Evolutionary conservation across 2,329 filamentous ascomycete genomes (phyloP).

Genomic region (Parafenestella ontariensis): DNA sequence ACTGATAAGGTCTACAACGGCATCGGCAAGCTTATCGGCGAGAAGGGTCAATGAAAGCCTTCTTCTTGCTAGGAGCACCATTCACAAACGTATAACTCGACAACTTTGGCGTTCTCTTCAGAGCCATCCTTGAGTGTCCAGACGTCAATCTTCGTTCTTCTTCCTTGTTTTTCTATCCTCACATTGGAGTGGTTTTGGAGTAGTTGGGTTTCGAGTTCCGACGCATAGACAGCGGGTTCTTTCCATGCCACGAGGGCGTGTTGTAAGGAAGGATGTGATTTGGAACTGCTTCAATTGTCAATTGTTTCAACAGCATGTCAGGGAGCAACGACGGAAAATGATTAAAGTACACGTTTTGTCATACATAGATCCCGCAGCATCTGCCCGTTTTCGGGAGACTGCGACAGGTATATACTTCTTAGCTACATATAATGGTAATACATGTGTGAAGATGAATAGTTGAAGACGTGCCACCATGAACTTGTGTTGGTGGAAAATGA

Average conservation of each 20-base stretch:
- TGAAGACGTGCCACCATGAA: neutral
- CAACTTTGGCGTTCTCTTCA: neutral
- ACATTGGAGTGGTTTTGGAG: constrained; percentile 29
- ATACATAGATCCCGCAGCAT: constrained; percentile 40
- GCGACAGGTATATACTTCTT: constrained; percentile 31
- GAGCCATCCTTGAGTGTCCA: constrained; percentile 8
- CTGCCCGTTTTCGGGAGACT: constrained; percentile 15
- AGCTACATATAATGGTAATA: constrained; percentile 48
- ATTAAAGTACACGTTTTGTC: constrained; percentile 39
- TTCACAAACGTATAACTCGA: neutral
- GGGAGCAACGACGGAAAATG: constrained; percentile 37
- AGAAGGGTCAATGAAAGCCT: constrained; percentile 28
- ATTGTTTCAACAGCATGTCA: constrained; percentile 26
- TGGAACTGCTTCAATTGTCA: neutral
- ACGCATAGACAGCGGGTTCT: constrained; percentile 44
- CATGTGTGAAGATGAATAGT: constrained; percentile 8
- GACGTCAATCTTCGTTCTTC: constrained; percentile 26
- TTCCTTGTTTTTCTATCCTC: constrained; percentile 36
- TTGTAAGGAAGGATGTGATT: constrained; percentile 3
- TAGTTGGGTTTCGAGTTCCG: constrained; percentile 33
- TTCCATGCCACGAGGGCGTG: constrained; percentile 26
- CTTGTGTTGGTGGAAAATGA: too few relatives aligned
- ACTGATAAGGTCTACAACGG: constrained; percentile 43
- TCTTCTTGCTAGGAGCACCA: neutral
- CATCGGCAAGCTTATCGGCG: constrained; percentile 45